Base-by-base conservation (phyloP, 768 basidiomycete genomes). In the Lactifluus hygrophoroides region DNA sequence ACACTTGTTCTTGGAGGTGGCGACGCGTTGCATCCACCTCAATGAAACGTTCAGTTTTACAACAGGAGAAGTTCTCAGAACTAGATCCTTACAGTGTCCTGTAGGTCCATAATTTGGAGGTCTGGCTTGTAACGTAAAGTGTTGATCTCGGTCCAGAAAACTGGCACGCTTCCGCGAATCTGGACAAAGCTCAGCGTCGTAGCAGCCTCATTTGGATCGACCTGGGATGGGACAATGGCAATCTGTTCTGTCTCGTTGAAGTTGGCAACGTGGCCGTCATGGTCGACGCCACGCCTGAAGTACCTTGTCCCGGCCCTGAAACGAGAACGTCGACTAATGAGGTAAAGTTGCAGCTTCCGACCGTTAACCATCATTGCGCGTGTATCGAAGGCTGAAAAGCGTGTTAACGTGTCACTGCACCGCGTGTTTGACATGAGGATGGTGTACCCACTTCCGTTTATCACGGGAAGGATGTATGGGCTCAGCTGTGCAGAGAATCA, bases 161-260 rank as follows among this genome's bases (percentile, higher is more conserved):
- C 70, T 0, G 96, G 96, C 5, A 93, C 84, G 65, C 93, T 95
- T 11, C 96, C 96, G 63, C 96, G 78, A 55, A 86, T 93, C 73
- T 99, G 96, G 7, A 94, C 90, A 70, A 89, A 97, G 70, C 90
- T 90, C 64, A 94, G 73, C 69, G 84, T 82, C 14, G 77, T 75
- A 2, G 76, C 79, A 55, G 76, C 80, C 10, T 79, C 79, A 53
- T 80, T 80, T 17, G 71, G 65, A 49, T 76, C 25, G 72, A 72
- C 30, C 75, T 73, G 76, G 48, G 76, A 77, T 59, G 92, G 89
- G 13, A 94, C 78, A 16, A 95, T 76, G 27, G 95, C 75, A 58
- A 99, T 76, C 69, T 98, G 96, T 69, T 99, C 96, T 6, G 96
- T 95, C 72, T 99, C 96, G 69, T 97, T 96, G 74, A 92, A 98